Conservation (phyloP, 179 eudicot genomes). For the Spergularia azorica region DNA sequence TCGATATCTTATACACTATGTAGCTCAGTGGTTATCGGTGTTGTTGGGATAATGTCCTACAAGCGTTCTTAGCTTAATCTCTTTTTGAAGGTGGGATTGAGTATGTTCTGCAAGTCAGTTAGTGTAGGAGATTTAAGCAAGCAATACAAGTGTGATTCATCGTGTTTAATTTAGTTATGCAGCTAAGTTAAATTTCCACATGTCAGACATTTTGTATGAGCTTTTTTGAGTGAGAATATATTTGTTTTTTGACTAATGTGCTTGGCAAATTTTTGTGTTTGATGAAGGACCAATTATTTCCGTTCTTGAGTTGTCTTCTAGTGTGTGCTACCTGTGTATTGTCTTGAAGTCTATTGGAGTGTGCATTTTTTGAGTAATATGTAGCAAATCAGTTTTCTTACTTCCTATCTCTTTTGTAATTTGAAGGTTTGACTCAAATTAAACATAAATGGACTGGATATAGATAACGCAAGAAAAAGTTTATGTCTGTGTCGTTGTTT, state of each 20-base stretch:
- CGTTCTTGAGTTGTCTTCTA: not conserved
- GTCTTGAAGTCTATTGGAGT: not conserved
- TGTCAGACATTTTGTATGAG: not conserved
- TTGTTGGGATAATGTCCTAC: not conserved
- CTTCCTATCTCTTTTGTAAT: conserved; percentile 9
- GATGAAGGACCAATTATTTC: not conserved
- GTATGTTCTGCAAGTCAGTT: not conserved
- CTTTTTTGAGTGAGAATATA: not conserved
- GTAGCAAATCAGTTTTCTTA: not conserved
- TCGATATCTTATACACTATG: not conserved
- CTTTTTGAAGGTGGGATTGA: not conserved
- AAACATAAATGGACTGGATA: conserved; percentile 77
- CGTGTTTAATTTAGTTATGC: not conserved
- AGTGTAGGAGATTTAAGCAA: not conserved
- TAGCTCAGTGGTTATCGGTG: not conserved
- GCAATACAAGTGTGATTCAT: not conserved
- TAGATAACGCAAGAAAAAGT: conserved; percentile 50
- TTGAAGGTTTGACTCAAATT: conserved; percentile 64
- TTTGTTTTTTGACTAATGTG: not conserved
- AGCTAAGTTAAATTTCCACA: not conserved
- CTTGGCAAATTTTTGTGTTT: not conserved
- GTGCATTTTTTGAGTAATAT: not conserved
- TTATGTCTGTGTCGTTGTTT: conserved; percentile 67
- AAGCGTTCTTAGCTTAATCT: not conserved
- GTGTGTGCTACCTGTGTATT: not conserved